phyloP scores from a whole-genome alignment of 495 filamentous ascomycete species.

The Patellaria atrata region DNA sequence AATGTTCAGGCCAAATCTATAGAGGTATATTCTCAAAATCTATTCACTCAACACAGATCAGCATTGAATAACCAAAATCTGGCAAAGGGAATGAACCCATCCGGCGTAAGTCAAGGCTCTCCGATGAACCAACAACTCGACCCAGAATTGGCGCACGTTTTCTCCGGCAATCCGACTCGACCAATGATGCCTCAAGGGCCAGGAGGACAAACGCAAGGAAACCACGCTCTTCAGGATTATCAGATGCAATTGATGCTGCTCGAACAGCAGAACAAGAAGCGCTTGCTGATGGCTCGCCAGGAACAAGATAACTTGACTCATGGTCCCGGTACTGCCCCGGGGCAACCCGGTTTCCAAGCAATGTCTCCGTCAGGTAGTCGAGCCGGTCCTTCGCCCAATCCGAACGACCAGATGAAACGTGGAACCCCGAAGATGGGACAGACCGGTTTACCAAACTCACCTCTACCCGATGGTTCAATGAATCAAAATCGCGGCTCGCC shows the following conservation, averaged over 20 bases:
- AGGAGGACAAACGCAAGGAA: constrained; percentile 46
- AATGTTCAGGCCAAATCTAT: constrained; percentile 66
- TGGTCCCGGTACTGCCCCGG: constrained; percentile 33
- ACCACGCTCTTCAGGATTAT: constrained; percentile 94
- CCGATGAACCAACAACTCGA: constrained; percentile 49
- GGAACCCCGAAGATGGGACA: constrained; percentile 79
- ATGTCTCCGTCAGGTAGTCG: constrained; percentile 73
- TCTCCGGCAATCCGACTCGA: constrained; percentile 36
- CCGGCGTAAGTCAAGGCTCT: constrained; percentile 56
- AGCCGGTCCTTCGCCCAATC: constrained; percentile 76
- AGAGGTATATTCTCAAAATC: constrained; percentile 70
- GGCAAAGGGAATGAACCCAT: constrained; percentile 47
- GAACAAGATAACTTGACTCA: constrained; percentile 65
- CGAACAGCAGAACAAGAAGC: constrained; percentile 97
- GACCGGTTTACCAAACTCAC: constrained; percentile 59
- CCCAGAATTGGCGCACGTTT: constrained; percentile 28
- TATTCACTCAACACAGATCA: constrained; percentile 63
- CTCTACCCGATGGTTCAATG: constrained; percentile 62
- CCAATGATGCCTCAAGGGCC: constrained; percentile 32
- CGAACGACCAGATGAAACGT: constrained; percentile 76
- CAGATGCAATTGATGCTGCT: constrained; percentile 99
- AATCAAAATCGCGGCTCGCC: constrained; percentile 68
- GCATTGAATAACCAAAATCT: constrained; percentile 39
- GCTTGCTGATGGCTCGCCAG: constrained; percentile 90
- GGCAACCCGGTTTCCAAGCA: constrained; percentile 42